Percentiles rank a stretch among this genome's conserved stretches.
Conservation (phyloP, 2,329 filamentous ascomycete genomes). For the Fusarium compactum region DNA sequence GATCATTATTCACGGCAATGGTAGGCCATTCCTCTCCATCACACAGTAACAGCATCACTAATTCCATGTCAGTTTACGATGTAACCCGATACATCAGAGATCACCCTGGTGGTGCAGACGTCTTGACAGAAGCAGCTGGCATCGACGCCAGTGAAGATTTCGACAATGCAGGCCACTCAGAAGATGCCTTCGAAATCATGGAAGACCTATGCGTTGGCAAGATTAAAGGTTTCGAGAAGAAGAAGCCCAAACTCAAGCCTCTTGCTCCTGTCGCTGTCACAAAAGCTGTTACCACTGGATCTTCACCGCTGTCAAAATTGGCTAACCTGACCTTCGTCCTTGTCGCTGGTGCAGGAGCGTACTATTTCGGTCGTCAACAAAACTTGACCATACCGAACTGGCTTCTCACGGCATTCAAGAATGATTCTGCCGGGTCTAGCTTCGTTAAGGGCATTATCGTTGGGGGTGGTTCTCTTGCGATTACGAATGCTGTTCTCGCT, state of each 20-base stretch:
- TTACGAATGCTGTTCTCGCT: conserved; percentile 47
- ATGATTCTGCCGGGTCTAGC: conserved; percentile 2
- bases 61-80: conserved; percentile 63
- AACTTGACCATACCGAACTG: neutral
- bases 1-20: conserved; percentile 7
- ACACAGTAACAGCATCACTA: accelerated
- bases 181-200: conserved; percentile 63
- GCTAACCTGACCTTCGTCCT: neutral
- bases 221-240: conserved; percentile 48
- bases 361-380: neutral
- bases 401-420: neutral
- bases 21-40: neutral
- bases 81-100: conserved; percentile 68
- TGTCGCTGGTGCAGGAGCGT: neutral
- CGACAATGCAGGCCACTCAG: conserved; percentile 86
- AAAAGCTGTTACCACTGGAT: accelerated
- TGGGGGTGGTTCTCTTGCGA: conserved; percentile 27
- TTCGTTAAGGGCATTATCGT: conserved; percentile 30
- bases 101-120: conserved; percentile 80
- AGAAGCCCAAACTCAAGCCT: conserved; percentile 35
- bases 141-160: conserved; percentile 83
- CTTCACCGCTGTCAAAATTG: neutral
- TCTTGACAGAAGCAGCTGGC: conserved; percentile 81
- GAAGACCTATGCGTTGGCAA: conserved; percentile 53
- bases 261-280: neutral